A percentile compares a stretch with the other conserved stretches of the same genome.
Conservation (phyloP, 306 rosid genomes). For the Corylus heterophylla region DNA sequence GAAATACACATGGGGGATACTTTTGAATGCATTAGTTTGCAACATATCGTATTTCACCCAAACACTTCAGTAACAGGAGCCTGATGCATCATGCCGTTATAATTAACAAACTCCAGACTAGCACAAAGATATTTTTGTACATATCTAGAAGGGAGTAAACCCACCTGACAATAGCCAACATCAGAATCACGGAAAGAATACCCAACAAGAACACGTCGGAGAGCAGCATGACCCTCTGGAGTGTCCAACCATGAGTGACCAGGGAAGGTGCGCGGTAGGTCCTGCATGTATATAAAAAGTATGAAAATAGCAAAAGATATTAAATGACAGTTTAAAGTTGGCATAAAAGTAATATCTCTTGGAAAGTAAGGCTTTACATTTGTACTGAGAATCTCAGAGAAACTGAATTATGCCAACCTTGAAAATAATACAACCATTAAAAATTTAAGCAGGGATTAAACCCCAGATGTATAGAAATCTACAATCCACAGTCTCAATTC, state of each 20-base stretch:
- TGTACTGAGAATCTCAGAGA: not conserved
- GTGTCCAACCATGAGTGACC: slow-evolving; percentile 99
- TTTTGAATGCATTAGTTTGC: not conserved
- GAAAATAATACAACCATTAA: not conserved
- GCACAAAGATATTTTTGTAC: not conserved
- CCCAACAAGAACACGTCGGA: slow-evolving; percentile 90
- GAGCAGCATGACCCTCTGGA: slow-evolving; percentile 90
- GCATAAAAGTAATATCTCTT: not conserved
- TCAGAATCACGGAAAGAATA: slow-evolving; percentile 99
- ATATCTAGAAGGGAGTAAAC: slow-evolving; percentile 13
- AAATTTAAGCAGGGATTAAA: not conserved
- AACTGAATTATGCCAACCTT: not conserved
- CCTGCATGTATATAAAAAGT: slow-evolving; percentile 47
- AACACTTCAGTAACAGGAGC: not conserved
- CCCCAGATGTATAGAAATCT: not conserved
- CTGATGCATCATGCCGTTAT: not conserved
- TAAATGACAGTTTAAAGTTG: not conserved
- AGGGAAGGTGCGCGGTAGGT: slow-evolving; percentile 92
- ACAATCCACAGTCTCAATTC: not conserved
- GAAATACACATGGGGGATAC: not conserved
- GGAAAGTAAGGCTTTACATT: not conserved
- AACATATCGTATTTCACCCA: not conserved
- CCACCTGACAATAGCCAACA: slow-evolving; percentile 98
- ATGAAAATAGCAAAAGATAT: slow-evolving; percentile 4
- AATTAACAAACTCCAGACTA: not conserved